Conservation (phyloP, 495 filamentous ascomycete species). For the Opeltia flavorubescens region DNA sequence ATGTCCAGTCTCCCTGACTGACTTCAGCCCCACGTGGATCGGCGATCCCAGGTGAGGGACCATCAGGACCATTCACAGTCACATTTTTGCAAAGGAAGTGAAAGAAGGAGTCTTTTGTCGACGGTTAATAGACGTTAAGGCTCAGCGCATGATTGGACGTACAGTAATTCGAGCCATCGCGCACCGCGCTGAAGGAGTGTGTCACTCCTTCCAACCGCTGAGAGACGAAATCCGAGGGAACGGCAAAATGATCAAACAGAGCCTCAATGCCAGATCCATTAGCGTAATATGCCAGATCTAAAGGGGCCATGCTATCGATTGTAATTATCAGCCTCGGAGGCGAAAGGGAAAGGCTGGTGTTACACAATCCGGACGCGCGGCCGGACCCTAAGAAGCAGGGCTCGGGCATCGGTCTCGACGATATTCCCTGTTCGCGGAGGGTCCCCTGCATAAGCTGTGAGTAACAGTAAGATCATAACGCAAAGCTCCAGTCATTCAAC, state of each 20-base stretch:
- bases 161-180: too few species aligned
- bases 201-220: neutral
- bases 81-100: neutral
- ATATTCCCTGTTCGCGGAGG: neutral
- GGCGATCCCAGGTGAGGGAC: neutral
- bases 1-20: neutral
- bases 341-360: neutral
- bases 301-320: neutral
- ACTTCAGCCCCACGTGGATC: neutral
- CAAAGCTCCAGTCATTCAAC: neutral
- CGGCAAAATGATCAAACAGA: neutral
- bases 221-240: conserved; percentile 1
- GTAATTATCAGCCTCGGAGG: neutral
- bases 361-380: neutral
- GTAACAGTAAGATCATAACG: neutral
- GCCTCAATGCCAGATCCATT: neutral
- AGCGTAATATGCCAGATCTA: neutral
- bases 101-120: neutral
- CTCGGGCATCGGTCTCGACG: neutral
- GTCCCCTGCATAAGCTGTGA: neutral
- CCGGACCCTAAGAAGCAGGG: neutral
- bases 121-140: too few species aligned
- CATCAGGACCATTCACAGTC: neutral
- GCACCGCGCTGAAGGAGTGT: neutral
- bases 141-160: too few species aligned